Percentiles rank a stretch among this genome's conserved stretches.
Conservation (phyloP, 2,329 filamentous ascomycete genomes). For the Waltergamsia citrina region DNA sequence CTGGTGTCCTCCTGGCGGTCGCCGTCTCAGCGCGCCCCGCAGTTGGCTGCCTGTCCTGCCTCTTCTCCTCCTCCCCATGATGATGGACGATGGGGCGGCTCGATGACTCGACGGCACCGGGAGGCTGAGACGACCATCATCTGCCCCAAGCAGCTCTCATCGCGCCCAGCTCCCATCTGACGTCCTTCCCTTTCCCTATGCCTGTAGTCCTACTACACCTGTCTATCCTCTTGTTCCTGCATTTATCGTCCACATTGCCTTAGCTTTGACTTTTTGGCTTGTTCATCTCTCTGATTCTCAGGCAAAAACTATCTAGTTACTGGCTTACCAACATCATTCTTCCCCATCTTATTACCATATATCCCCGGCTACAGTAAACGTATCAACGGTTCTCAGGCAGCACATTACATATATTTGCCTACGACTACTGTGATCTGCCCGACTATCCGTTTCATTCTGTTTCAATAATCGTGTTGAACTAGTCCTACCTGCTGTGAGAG, state of each 20-base stretch:
- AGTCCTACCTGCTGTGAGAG: too few species aligned
- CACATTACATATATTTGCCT: background rate
- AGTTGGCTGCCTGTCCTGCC: conserved; percentile 1
- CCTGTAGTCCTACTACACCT: background rate
- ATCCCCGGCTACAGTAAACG: too few species aligned
- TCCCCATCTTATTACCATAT: too few species aligned
- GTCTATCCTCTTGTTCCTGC: background rate
- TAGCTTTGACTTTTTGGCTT: background rate
- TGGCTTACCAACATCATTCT: background rate
- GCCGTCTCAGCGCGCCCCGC: background rate
- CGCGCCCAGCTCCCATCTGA: conserved; percentile 5
- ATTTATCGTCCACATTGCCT: background rate
- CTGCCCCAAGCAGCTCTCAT: conserved; percentile 3
- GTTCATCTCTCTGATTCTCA: background rate
- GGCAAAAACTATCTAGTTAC: background rate
- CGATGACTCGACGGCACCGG: conserved; percentile 4
- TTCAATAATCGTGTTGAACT: too few species aligned
- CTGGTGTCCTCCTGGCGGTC: too few species aligned
- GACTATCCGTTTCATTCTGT: background rate
- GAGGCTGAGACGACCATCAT: conserved; percentile 6
- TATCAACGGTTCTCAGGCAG: too few species aligned
- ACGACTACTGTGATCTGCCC: background rate
- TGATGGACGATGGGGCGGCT: conserved; percentile 2
- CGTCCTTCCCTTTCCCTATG: conserved; percentile 1
- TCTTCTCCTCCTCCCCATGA: conserved; percentile 2